phyloP scores from a whole-genome alignment of 2,329 filamentous ascomycete genomes.

The Ophiostoma australiae region DNA sequence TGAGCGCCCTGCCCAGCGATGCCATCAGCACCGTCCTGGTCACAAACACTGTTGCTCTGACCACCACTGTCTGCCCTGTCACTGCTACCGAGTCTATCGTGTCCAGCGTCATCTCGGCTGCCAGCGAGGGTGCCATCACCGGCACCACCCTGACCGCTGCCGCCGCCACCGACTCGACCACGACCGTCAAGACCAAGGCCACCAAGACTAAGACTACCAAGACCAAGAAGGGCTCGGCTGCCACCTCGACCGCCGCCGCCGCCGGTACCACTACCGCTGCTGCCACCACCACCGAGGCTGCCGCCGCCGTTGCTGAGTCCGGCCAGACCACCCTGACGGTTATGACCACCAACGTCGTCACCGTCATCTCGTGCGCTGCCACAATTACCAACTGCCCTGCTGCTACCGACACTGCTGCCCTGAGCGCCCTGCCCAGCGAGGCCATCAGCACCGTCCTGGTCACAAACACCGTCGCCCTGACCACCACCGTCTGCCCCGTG shows the following conservation, averaged over 20 bases:
- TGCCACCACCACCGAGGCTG: background rate
- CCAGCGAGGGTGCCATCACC: slow-evolving; percentile 35
- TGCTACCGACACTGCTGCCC: slow-evolving; percentile 38
- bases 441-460: slow-evolving; percentile 35
- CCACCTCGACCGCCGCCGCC: background rate
- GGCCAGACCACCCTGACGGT: slow-evolving; percentile 40
- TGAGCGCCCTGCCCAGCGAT: slow-evolving; percentile 32
- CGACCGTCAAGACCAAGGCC: slow-evolving; percentile 31
- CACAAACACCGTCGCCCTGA: slow-evolving; percentile 38
- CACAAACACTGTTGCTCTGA: slow-evolving; percentile 39
- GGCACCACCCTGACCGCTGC: slow-evolving; percentile 39
- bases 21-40: slow-evolving; percentile 35
- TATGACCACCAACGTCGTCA: slow-evolving; percentile 40
- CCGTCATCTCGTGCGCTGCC: slow-evolving; percentile 28
- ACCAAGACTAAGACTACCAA: slow-evolving; percentile 25
- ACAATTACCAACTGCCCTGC: slow-evolving; percentile 27
- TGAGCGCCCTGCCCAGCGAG: slow-evolving; percentile 32
- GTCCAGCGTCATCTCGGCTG: slow-evolving; percentile 35
- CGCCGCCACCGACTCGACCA: slow-evolving; percentile 28
- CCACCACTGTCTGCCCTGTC: slow-evolving; percentile 42
- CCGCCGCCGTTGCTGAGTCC: background rate
- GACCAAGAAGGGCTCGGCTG: background rate
- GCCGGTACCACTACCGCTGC: background rate
- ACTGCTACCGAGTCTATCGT: slow-evolving; percentile 38
- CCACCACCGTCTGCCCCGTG: slow-evolving; percentile 41